Base-by-base conservation (phyloP, 2,329 filamentous ascomycete genomes). In the Aspergillus terreus region DNA sequence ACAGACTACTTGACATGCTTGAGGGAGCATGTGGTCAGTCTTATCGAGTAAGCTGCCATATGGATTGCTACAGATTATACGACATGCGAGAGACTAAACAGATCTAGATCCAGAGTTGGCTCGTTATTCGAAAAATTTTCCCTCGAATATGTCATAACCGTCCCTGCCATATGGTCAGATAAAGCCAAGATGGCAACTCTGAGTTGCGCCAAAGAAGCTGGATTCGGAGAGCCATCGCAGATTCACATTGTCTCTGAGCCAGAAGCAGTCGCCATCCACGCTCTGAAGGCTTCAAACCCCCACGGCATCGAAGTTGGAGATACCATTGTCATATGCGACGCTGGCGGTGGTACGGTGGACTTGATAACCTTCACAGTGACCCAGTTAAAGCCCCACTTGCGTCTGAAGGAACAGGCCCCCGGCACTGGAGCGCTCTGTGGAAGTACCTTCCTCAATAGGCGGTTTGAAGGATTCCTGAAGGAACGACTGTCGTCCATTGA, bases 121-220 rank as follows among this genome's bases (percentile, higher is more conserved):
- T 41, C 19, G 10, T 50, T 47, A 3, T 32, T 60, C 23, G 23
- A 55, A 3, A 33, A 45, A 9, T 55, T 55, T 21, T 27, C 25
- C 4, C 33, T 63, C n/a, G 52, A 57, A 30, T 65, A 57, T 27
- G 56, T 62, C 12, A 60, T 68, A 17, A 68, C 63, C 1, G 62
- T 68, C 5, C 64, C 67, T 1, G 65, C 64, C 2, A 58, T 68
- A 10, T 68, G 64, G 63, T 51, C 59, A 5, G 64, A 68, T 4
- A 53, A 47, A 14, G 63, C 66, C 1, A 59, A 63, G 49, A 47
- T 35, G 12, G 21, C 38, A 23, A 61, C 53, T n/a, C 49, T 51
- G n/a, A 19, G 14, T 6, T 58, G 54, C 32, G 52, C 54, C 6
- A 46, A 53, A 43, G 51, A 49, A n/a, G 59, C 58, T 40, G 59